Evolutionary conservation across 192 early-diverging fungal species (phyloP).

Genomic region (Kappamyces sp.): DNA sequence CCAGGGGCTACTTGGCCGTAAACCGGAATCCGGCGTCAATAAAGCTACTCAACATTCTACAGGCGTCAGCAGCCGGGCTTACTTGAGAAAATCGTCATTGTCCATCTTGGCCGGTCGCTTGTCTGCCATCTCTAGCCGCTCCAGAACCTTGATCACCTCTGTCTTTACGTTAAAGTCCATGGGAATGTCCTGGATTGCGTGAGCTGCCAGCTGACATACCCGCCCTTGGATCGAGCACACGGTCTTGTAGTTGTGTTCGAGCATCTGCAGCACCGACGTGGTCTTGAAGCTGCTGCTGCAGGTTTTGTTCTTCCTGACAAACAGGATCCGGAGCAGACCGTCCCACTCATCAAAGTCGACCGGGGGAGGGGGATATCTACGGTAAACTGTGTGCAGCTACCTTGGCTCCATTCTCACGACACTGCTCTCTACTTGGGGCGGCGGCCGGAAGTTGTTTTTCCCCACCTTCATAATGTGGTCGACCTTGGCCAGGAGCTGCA

Average conservation of each 20-base stretch:
- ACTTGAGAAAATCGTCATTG: conserved; percentile 89
- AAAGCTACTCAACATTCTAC: conserved; percentile 78
- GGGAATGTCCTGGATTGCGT: conserved; percentile 49
- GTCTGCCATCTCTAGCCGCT: conserved; percentile 60
- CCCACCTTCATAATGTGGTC: conserved; percentile 97
- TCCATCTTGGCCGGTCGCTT: conserved; percentile 86
- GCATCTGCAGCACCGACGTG: conserved; percentile 75
- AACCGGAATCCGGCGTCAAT: conserved; percentile 91
- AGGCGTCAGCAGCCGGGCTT: conserved; percentile 22
- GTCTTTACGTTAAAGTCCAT: conserved; percentile 79
- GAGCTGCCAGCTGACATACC: conserved; percentile 30
- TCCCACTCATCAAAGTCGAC: conserved; percentile 96
- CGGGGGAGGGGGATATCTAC: conserved; percentile 81
- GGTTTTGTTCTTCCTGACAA: conserved; percentile 93
- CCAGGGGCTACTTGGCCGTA: conserved; percentile 33
- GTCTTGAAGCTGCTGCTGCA: conserved; percentile 87
- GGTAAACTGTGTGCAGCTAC: too few relatives aligned
- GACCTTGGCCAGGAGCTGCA: conserved; percentile 90
- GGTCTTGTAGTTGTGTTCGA: conserved; percentile 96
- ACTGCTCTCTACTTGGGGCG: conserved; percentile 91
- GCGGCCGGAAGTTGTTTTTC: conserved; percentile 96
- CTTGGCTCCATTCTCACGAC: conserved; percentile 92
- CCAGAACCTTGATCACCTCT: conserved; percentile 70
- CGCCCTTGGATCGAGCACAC: conserved; percentile 74
- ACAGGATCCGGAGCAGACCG: conserved; percentile 88